A percentile compares a stretch with the other conserved stretches of the same genome.
phyloP scores from a whole-genome alignment of 345 rosid genomes.

The Ceriops zippeliana region DNA sequence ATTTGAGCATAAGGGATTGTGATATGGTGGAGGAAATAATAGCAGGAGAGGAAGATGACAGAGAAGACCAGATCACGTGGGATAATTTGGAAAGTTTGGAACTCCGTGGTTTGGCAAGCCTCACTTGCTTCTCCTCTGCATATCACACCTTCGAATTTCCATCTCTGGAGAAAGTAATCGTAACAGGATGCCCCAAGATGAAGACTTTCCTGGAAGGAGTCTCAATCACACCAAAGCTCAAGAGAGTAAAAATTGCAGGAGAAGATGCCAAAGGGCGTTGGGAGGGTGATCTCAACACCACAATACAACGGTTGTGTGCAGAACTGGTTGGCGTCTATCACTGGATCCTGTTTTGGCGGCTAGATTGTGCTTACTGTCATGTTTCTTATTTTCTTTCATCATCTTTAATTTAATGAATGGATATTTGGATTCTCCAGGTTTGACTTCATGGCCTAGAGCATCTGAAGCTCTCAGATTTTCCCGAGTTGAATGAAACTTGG shows the following conservation, averaged over 20 bases:
- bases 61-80: neutral
- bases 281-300: neutral
- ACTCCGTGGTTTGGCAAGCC: neutral
- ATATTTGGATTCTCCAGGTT: neutral
- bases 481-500: conserved; percentile 2
- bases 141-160: neutral
- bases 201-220: neutral
- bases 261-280: neutral
- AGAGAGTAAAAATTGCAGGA: neutral
- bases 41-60: conserved; percentile 3
- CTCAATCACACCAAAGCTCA: neutral
- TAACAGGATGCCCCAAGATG: conserved; percentile 1
- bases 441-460: neutral
- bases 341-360: too few species aligned
- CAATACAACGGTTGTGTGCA: neutral
- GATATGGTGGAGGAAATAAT: conserved; percentile 15
- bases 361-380: too few species aligned
- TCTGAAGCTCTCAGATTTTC: conserved; percentile 12
- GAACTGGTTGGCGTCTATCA: neutral
- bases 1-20: conserved; percentile 14
- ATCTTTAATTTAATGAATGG: too few species aligned
- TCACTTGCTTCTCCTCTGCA: conserved; percentile 7
- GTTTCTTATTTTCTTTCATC: too few species aligned
- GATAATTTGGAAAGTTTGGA: too few species aligned
- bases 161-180: neutral